phyloP scores from a whole-genome alignment of 2,329 filamentous ascomycete species.

The Trichocomaceae sp. region DNA sequence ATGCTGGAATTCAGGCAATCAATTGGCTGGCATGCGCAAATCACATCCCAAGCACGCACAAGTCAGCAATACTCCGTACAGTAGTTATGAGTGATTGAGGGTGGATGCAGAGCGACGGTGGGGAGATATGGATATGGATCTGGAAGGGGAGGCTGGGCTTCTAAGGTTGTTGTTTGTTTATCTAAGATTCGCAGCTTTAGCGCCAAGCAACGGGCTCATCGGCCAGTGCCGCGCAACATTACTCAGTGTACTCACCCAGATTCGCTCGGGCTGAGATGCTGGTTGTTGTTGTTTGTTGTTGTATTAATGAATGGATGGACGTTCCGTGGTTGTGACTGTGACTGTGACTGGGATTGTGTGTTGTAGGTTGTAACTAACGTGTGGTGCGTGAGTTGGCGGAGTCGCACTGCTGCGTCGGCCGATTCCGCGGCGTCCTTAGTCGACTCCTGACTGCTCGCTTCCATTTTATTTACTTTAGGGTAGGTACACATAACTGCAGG shows the following conservation, averaged over 20 bases:
- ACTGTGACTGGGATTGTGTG: no score
- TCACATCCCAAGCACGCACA: conserved; percentile 4
- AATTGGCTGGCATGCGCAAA: conserved; percentile 1
- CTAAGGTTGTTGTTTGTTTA: conserved; percentile 5
- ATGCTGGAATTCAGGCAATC: background rate
- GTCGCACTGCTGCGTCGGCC: background rate
- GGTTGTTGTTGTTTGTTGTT: no score
- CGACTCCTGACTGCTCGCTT: no score
- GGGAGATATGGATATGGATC: no score
- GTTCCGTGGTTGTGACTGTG: no score
- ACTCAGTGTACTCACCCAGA: background rate
- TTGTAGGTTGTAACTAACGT: background rate
- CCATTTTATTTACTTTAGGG: no score
- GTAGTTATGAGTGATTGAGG: background rate
- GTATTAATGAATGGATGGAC: no score
- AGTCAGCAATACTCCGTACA: background rate
- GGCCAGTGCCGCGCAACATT: background rate
- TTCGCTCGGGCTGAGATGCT: background rate
- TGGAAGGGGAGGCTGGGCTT: conserved; percentile 9
- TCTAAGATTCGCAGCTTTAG: background rate
- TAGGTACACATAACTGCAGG: no score
- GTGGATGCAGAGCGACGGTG: background rate
- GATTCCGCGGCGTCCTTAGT: background rate
- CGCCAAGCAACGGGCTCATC: conserved; percentile 9
- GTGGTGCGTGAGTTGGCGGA: background rate